phyloP scores from a whole-genome alignment of 78 protist genomes.

The Bigelowiella natans region DNA sequence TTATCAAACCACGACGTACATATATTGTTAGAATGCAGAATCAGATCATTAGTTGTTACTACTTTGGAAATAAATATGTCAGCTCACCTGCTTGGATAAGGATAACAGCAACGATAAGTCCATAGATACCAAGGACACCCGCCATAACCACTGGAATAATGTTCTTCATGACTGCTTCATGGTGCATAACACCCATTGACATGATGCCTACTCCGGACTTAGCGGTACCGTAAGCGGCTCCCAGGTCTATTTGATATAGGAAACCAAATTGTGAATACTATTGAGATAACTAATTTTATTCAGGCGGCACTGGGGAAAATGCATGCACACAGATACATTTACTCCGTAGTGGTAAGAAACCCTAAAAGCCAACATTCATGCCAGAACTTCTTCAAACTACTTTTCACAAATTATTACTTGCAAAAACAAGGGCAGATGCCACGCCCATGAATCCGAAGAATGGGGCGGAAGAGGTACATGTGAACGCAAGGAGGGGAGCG shows the following conservation, averaged over 20 bases:
- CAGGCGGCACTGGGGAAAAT: background rate
- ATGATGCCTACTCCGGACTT: constrained; percentile 93
- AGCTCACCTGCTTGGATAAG: constrained; percentile 45
- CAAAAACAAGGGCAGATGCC: constrained; percentile 61
- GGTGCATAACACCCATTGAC: constrained; percentile 87
- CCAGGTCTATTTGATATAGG: constrained; percentile 67
- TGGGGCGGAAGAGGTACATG: background rate
- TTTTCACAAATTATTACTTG: constrained; percentile 32
- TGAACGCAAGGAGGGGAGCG: background rate
- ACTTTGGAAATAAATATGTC: background rate
- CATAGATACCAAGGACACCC: constrained; percentile 98
- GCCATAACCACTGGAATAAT: constrained; percentile 95
- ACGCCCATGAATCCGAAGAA: constrained; percentile 76
- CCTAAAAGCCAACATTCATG: background rate
- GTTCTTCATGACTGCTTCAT: constrained; percentile 82
- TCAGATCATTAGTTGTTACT: background rate
- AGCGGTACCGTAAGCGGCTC: constrained; percentile 99
- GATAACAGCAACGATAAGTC: constrained; percentile 92
- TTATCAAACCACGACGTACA: no score
- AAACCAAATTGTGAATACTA: no score
- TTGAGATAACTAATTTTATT: no score
- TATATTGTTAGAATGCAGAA: background rate
- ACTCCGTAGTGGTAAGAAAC: background rate
- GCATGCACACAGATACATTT: background rate
- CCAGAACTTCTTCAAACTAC: no score